Evolutionary conservation across 257 asterid species (phyloP), one percentile per base, ranked within the genome.

Genomic region (Plectranthus barbatus): DNA sequence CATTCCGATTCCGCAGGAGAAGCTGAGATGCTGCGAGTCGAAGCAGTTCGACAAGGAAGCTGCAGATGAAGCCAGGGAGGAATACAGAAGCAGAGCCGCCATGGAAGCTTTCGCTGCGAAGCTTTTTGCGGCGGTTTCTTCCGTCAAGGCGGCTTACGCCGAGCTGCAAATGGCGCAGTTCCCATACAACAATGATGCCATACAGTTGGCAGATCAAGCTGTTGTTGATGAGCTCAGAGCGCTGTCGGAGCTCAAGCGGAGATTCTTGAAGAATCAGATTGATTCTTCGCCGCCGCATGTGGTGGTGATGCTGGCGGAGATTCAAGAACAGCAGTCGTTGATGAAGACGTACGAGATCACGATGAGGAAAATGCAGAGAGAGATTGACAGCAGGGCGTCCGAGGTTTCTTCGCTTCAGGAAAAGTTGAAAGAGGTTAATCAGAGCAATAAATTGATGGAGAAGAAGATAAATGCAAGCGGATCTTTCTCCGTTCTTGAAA

Each of bases 221-320:
- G 95, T 91, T 2, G 95, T 91, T 14, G 82, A 83, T 56, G 95
- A 88, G 51, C 72, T 91, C 41, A 82, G 84, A 56, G 71, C 82
- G 13, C 74, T 91, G 0, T 88, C 98, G 18, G 96, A 88, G 74
- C 86, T 91, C 3, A 91, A 91, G 14, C 78, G 80, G 10, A 68
- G 82, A n/a, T 91, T 73, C 67, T 7, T 86, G 77, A 88, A 86
- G 66, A 80, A 83, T 15, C 82, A 80, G 76, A 73, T 86, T 48
- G 95, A 80, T 57, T 74, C 87, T 29, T 88, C 98, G 17, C 98
- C 98, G 17, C 94, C 98, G 33, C 96, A 91, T 50, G 92, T 91
- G 19, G 84, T 95, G 11, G 18, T 80, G 4, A 80, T 88, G 91
- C 90, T 91, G 4, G 90, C 98, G 3, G 98, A 91, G 66, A 88